Percentiles rank a stretch among this genome's conserved stretches.
Conservation (phyloP, 306 rosid genomes). For the Prunus dulcis region DNA sequence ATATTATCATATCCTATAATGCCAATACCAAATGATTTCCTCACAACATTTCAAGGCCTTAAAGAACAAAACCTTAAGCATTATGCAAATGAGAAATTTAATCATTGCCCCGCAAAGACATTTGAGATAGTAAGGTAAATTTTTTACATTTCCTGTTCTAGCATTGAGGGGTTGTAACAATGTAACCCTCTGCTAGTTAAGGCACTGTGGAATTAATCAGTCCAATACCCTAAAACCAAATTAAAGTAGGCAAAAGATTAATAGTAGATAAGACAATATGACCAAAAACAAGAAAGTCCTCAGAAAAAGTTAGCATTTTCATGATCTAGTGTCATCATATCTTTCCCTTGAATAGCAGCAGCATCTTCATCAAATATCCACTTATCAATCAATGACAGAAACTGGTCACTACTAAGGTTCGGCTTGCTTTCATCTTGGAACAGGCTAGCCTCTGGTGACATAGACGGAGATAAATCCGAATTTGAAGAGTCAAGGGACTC, state of each 20-base stretch:
- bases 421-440: conserved; percentile 62
- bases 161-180: conserved; percentile 9
- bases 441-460: conserved; percentile 46
- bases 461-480: conserved; percentile 54
- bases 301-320: conserved; percentile 30
- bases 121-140: conserved; percentile 12
- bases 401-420: conserved; percentile 13
- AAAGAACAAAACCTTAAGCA: background rate
- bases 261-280: background rate
- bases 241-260: background rate
- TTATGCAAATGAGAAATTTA: background rate
- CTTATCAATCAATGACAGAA: conserved; percentile 65
- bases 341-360: conserved; percentile 38
- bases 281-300: conserved; percentile 4
- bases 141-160: conserved; percentile 24
- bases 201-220: conserved; percentile 26
- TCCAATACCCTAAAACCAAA: conserved; percentile 23
- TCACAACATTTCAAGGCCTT: background rate
- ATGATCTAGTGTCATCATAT: conserved; percentile 27
- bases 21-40: background rate
- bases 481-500: conserved; percentile 61
- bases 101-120: conserved; percentile 5
- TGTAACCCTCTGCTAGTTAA: conserved; percentile 5
- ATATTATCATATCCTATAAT: too few species aligned
- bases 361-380: conserved; percentile 79